Evolutionary conservation across 768 basidiomycete genomes (phyloP).

Genomic region (Neoboletus magnificus): DNA sequence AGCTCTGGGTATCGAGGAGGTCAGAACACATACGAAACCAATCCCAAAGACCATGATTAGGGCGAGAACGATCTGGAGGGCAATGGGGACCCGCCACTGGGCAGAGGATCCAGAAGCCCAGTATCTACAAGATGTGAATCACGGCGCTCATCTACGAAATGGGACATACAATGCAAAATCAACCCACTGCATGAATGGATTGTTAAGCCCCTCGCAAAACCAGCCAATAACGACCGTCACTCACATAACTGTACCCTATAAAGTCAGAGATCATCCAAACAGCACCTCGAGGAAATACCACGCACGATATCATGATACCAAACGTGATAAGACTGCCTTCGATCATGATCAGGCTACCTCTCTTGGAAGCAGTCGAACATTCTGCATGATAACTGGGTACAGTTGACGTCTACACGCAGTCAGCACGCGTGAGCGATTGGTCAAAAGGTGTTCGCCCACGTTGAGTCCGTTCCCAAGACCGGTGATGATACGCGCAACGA

Average conservation of each 20-base stretch:
- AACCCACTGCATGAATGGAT: slow-evolving; percentile 44
- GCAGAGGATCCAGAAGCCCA: slow-evolving; percentile 49
- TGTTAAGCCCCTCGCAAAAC: slow-evolving; percentile 1
- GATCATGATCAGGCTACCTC: slow-evolving; percentile 63
- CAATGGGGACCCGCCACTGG: slow-evolving; percentile 63
- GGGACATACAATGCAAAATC: slow-evolving; percentile 54
- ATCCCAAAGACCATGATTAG: slow-evolving; percentile 47
- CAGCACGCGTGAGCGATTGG: not conserved
- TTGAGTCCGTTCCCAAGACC: slow-evolving; percentile 67
- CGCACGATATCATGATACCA: slow-evolving; percentile 61
- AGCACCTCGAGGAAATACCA: slow-evolving; percentile 3
- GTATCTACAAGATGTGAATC: slow-evolving; percentile 36
- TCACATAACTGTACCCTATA: slow-evolving; percentile 20
- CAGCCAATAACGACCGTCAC: not conserved
- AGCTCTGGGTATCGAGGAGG: not conserved
- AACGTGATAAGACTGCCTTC: slow-evolving; percentile 63
- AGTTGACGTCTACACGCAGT: slow-evolving; percentile 51
- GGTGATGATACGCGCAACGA: slow-evolving; percentile 58
- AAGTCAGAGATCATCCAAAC: not conserved
- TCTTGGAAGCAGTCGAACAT: slow-evolving; percentile 55
- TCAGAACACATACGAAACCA: slow-evolving; percentile 40
- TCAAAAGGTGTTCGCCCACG: slow-evolving; percentile 27
- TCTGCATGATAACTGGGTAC: slow-evolving; percentile 66
- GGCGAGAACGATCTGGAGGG: slow-evolving; percentile 55
- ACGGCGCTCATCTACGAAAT: not conserved